Conservation (phyloP, 2,329 filamentous ascomycete genomes). For the Penicillium digitatum region DNA sequence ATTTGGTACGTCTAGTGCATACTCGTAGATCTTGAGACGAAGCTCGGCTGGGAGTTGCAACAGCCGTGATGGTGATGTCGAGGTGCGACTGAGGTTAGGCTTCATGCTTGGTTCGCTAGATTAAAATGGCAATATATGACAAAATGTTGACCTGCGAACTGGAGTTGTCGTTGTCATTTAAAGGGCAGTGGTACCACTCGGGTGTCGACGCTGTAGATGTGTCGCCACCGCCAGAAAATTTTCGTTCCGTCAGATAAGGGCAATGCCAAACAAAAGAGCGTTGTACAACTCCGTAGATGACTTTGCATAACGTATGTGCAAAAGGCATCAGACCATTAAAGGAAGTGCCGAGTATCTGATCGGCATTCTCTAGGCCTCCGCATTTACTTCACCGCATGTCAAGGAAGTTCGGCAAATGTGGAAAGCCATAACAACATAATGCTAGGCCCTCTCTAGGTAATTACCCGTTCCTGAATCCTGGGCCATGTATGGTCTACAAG, state of each 20-base stretch:
- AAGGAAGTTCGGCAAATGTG: neutral
- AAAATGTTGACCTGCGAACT: neutral
- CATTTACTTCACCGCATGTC: neutral
- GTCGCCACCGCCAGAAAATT: slow-evolving; percentile 6
- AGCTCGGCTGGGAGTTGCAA: slow-evolving; percentile 31
- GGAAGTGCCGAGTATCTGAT: slow-evolving; percentile 1
- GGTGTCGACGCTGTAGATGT: neutral
- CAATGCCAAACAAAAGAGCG: neutral
- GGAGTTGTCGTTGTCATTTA: neutral
- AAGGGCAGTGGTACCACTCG: slow-evolving; percentile 2
- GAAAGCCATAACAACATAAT: too few species aligned
- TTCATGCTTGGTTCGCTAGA: neutral
- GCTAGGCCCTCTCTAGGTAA: neutral
- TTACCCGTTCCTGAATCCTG: neutral
- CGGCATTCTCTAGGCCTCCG: neutral
- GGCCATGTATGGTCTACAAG: neutral
- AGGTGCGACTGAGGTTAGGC: neutral
- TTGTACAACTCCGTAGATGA: neutral
- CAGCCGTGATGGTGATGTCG: slow-evolving; percentile 16
- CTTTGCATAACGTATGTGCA: neutral
- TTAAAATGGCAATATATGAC: neutral
- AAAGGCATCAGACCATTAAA: slow-evolving; percentile 1
- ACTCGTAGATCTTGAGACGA: slow-evolving; percentile 36
- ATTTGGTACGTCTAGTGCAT: slow-evolving; percentile 30
- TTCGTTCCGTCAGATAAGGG: neutral